Percentiles rank a stretch among this genome's conserved stretches.
These are phyloP conservation scores for Alternaria longipes DNA, from an alignment of 2,329 filamentous ascomycete genomes.

Conservation along the genomic window DNA sequence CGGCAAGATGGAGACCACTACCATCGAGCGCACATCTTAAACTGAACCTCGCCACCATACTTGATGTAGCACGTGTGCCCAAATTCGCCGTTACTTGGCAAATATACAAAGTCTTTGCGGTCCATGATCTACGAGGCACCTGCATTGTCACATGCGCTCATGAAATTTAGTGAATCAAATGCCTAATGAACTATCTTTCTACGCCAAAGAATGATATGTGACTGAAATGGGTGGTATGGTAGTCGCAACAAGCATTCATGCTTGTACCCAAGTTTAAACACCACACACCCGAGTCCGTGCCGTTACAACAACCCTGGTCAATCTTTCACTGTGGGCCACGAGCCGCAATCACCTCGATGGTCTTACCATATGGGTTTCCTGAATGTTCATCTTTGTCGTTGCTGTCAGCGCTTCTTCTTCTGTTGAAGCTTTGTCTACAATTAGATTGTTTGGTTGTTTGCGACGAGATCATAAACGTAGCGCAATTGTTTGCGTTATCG, in stretches of 20 bases:
- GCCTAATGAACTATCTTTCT: not conserved
- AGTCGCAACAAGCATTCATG: not conserved
- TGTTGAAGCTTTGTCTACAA: not conserved
- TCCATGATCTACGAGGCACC: not conserved
- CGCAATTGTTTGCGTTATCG: not conserved
- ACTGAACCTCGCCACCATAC: not conserved
- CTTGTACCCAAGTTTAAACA: not conserved
- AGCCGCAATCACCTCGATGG: not conserved
- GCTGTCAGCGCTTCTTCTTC: no score
- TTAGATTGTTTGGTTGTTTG: not conserved
- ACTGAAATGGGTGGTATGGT: not conserved
- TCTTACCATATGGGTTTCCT: not conserved
- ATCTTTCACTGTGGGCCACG: not conserved
- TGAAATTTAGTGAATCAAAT: not conserved
- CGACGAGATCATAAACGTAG: not conserved
- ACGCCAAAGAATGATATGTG: not conserved
- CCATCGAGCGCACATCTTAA: conserved; percentile 31
- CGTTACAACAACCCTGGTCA: no score
- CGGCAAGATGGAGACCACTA: conserved; percentile 3
- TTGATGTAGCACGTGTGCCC: not conserved
- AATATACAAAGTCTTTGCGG: not conserved
- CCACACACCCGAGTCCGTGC: no score
- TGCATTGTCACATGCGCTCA: not conserved
- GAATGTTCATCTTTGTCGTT: no score
- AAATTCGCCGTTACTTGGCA: not conserved